Percentiles rank a stretch among this genome's conserved stretches.
Conservation (phyloP, 768 basidiomycete species). For the Suillus decipiens region DNA sequence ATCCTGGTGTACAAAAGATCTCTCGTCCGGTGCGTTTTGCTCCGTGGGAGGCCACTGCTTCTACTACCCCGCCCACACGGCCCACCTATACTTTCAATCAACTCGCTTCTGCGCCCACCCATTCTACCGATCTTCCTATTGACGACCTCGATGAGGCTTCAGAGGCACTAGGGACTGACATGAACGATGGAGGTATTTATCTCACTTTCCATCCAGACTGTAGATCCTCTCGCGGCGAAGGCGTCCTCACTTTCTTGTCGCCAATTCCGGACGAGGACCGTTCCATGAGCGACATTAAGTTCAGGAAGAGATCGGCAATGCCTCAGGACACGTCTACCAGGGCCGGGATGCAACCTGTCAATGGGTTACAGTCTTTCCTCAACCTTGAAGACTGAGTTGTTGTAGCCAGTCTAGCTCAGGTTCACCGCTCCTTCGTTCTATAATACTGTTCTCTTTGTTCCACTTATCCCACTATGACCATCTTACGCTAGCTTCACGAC, state of each 20-base stretch:
- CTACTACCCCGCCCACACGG: neutral
- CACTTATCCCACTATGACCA: neutral
- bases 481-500: neutral
- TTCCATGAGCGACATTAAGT: slow-evolving; percentile 24
- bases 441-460: neutral
- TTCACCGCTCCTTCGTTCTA: slow-evolving; percentile 6
- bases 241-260: slow-evolving; percentile 24
- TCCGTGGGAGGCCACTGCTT: neutral
- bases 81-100: too few relatives aligned
- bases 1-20: neutral
- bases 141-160: neutral
- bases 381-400: slow-evolving; percentile 13
- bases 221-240: slow-evolving; percentile 24
- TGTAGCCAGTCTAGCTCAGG: neutral
- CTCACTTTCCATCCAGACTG: slow-evolving; percentile 30
- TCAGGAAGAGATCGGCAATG: neutral
- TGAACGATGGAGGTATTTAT: slow-evolving; percentile 28
- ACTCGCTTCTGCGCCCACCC: neutral
- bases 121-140: neutral
- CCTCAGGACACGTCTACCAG: neutral
- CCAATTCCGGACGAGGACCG: slow-evolving; percentile 22
- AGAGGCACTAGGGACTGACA: slow-evolving; percentile 12
- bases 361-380: slow-evolving; percentile 27
- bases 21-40: neutral
- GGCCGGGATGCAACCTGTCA: slow-evolving; percentile 17